These are phyloP conservation scores for Candida buenavistaensis DNA, from an alignment of 1,139 yeast species.

Conservation along the genomic window DNA sequence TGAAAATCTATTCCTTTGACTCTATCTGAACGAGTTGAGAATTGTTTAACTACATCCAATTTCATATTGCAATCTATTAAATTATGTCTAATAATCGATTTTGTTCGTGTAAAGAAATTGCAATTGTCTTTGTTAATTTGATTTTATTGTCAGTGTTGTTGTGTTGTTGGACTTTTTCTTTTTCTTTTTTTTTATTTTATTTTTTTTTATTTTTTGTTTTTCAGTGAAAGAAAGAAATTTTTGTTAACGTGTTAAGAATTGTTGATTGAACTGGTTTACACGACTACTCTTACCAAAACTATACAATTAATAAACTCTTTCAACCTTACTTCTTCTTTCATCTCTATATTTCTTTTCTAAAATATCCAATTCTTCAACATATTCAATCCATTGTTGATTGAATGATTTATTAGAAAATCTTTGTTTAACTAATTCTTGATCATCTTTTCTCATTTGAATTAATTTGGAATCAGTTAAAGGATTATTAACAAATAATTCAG, in stretches of 20 bases:
- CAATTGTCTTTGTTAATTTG: too few species aligned
- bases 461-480: conserved; percentile 36
- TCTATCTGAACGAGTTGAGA: conserved; percentile 88
- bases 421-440: conserved; percentile 47
- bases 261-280: conserved; percentile 4
- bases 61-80: conserved; percentile 29
- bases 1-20: conserved; percentile 98
- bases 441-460: conserved; percentile 49
- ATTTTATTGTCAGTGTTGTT: too few species aligned
- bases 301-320: conserved; percentile 34
- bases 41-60: conserved; percentile 64
- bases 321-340: conserved; percentile 36
- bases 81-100: too few species aligned
- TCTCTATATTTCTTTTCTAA: conserved; percentile 43
- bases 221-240: conserved; percentile 6
- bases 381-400: conserved; percentile 55
- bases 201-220: too few species aligned
- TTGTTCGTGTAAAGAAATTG: too few species aligned
- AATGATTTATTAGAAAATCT: conserved; percentile 74
- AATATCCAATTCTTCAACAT: conserved; percentile 36
- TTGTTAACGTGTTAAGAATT: conserved; percentile 8
- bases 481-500: conserved; percentile 38
- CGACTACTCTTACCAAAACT: conserved; percentile 6
- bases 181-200: too few species aligned
- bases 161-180: conserved; percentile 6